Evolutionary conservation across 176 grass and related monocot species (phyloP).

Genomic region (Hyparrhenia diplandra): DNA sequence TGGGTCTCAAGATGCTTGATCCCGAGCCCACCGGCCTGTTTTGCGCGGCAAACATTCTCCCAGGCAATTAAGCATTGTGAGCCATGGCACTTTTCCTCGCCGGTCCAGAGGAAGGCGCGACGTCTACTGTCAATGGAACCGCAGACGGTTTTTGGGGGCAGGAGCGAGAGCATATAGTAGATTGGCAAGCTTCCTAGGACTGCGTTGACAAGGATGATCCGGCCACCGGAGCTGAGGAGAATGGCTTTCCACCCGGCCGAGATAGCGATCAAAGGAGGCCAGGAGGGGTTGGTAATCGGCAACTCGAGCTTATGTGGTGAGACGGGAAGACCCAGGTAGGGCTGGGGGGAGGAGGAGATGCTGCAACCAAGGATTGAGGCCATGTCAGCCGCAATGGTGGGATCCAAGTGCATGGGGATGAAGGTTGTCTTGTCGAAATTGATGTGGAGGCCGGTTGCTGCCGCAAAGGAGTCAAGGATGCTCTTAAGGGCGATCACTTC

Average conservation of each 20-base stretch:
- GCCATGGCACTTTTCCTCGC: background rate
- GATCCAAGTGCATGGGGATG: background rate
- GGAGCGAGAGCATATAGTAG: background rate
- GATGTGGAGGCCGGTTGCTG: background rate
- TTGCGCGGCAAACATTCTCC: fast-evolving
- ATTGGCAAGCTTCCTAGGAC: fast-evolving
- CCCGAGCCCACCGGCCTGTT: fast-evolving
- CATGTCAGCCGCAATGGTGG: fast-evolving
- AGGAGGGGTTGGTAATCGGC: background rate
- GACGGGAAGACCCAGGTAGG: background rate
- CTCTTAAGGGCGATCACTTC: fast-evolving
- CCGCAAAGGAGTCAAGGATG: background rate
- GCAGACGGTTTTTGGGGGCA: fast-evolving
- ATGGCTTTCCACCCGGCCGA: background rate
- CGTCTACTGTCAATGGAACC: fast-evolving
- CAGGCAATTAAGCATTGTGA: background rate
- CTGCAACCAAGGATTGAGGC: background rate
- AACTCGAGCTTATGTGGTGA: background rate
- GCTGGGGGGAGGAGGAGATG: background rate
- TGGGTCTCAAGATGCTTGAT: fast-evolving
- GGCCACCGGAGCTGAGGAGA: background rate
- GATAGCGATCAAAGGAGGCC: background rate
- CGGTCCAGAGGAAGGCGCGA: background rate
- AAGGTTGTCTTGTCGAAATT: background rate
- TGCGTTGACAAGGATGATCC: background rate